Base-by-base conservation (phyloP, 176 grass and related monocot species). In the Tillandsia fasciculata region DNA sequence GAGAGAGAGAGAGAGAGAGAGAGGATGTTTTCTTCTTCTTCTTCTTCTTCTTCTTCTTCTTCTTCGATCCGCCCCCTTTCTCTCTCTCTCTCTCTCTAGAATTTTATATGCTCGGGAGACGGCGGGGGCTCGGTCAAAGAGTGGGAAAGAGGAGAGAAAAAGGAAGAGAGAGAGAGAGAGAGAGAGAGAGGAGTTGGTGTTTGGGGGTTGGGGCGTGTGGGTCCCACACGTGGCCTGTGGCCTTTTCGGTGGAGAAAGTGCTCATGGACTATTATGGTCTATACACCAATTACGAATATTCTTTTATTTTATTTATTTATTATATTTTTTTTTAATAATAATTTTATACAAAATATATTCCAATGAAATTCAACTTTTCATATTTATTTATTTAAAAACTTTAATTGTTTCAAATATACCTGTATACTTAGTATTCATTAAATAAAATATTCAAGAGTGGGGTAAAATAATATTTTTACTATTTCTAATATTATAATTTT, bases 181-280 rank as follows among this genome's bases (percentile, higher is more conserved):
- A 50, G 65, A 51, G 64, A 50, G 65, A 74, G 20, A 76, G 11
- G 64, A 48, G 52, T 76, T 54, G 82, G 52, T 27, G 64, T 73
- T 50, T 64, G 48, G 48, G 1, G n/a, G 22, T 13, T 2, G 70
- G 23, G 80, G 73, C 24, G 65, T 69, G 77, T 72, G 80, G 81
- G 81, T 48, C 47, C 80, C 80, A 73, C 77, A 10, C 20, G 26
- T 67, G 11, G 27, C 17, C 1, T 20, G 59, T 64, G 9, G 9
- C 17, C 9, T 64, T 64, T 22, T 17, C 59, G 9, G 33, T 42
- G 33, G 33, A 42, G 33, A 42, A 42, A 7, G 4, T 42, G 4
- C 33, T 6, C 33, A 7, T 42, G 33, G 33, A 42, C 33, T 6
- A 42, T 42, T 6, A 42, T 42, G 33, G 33, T 42, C 2, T 2